phyloP scores from a whole-genome alignment of 768 basidiomycete genomes.

The Rhodotorula taiwanensis region DNA sequence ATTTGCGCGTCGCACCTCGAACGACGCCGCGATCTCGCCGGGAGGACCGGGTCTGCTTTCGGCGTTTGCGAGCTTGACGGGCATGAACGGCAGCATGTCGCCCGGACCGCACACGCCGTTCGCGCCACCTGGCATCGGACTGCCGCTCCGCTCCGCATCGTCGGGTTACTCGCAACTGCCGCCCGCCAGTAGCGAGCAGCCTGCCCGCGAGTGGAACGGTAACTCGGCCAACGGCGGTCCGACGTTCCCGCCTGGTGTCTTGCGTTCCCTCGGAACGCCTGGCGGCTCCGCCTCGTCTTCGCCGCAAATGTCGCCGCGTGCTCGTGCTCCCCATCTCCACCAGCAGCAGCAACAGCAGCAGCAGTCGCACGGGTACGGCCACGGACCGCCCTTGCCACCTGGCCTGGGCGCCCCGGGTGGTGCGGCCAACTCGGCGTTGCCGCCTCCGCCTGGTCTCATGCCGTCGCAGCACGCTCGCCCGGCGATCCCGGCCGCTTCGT shows the following conservation, averaged over 20 bases:
- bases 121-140: slow-evolving; percentile 22
- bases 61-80: slow-evolving; percentile 2
- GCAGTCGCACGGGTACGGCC: not conserved
- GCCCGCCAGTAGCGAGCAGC: not conserved
- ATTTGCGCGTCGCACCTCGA: slow-evolving; percentile 31
- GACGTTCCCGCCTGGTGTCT: slow-evolving; percentile 22
- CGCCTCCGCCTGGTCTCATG: slow-evolving; percentile 28
- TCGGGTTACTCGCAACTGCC: slow-evolving; percentile 3
- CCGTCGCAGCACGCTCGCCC: slow-evolving; percentile 1
- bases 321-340: not conserved
- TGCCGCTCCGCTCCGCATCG: slow-evolving; percentile 8
- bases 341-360: not conserved
- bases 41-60: too few species aligned
- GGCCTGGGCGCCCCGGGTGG: not conserved
- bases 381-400: slow-evolving; percentile 15
- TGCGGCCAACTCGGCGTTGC: slow-evolving; percentile 23
- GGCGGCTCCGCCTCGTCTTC: slow-evolving; percentile 19
- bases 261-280: slow-evolving; percentile 25
- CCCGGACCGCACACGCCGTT: slow-evolving; percentile 9
- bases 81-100: not conserved
- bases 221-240: not conserved
- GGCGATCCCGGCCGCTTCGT: slow-evolving; percentile 32
- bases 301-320: slow-evolving; percentile 29
- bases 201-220: not conserved
- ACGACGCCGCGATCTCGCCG: not conserved